Evolutionary conservation across 2,329 filamentous ascomycete genomes (phyloP), one percentile per base, ranked within the genome.

Genomic region (Dactylellina leptospora): DNA sequence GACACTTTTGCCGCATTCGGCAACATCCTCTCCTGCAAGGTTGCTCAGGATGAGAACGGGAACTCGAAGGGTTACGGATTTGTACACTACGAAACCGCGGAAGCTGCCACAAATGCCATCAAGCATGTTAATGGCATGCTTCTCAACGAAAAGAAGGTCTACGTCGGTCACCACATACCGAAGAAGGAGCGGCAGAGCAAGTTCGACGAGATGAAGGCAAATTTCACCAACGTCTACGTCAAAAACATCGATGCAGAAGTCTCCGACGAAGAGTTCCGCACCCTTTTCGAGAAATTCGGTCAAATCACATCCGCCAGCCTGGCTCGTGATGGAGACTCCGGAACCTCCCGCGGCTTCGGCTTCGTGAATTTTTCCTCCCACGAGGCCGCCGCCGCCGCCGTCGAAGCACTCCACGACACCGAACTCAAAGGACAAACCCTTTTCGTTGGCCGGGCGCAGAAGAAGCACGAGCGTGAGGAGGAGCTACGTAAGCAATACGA

Each of bases 131-230:
- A 99, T 82, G 95, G 95, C 81, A 99, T 99, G 95, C 85, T 99
- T 81, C 83, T 99, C 80, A 99, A 99, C 84, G 95, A 99, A 87
- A 99, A 99, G 90, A 99, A 99, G 87, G 95, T 99, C 75, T 99
- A 96, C 78, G 95, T 99, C 77, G 95, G 95, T 75, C 93, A 97
- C 83, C 95, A 99, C 84, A 97, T 99, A 79, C 93, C 95, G 81
- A 97, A 97, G 90, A 97, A 97, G 87, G 95, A 99, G 80, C 93
- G 95, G 78, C 95, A 97, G 87, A 96, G 92, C 91, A 99, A 99
- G 85, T 97, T 97, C 78, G 95, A 99, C 85, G 95, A 99, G 86
- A 99, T 99, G 93, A 99, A 99, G 89, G 95, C 95, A 82, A 99
- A 99, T 86, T 99, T 96, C 87, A 99, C 95, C 85, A 99, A 99